Conservation (phyloP, 1,284 basidiomycete species). For the Rhizopogon parksii region DNA sequence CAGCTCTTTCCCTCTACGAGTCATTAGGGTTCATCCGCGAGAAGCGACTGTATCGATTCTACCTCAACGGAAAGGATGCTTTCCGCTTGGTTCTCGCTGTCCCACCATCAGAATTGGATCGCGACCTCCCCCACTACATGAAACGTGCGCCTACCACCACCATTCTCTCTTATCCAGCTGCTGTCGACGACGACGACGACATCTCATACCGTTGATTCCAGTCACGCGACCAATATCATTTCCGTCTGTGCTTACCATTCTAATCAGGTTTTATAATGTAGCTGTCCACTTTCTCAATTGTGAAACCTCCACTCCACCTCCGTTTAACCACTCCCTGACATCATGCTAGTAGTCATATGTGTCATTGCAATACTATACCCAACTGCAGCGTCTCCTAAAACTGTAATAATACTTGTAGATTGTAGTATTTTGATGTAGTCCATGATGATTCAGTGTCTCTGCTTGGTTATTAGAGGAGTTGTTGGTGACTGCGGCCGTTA, state of each 20-base stretch:
- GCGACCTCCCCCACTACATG: slow-evolving; percentile 7
- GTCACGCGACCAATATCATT: slow-evolving; percentile 1
- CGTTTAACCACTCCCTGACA: neutral
- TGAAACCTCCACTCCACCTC: neutral
- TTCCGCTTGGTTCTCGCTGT: slow-evolving; percentile 68
- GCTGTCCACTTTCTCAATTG: neutral
- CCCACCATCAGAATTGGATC: slow-evolving; percentile 30
- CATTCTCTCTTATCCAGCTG: slow-evolving; percentile 31
- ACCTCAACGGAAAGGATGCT: slow-evolving; percentile 89
- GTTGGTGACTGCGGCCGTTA: too few species aligned
- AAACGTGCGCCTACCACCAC: slow-evolving; percentile 12
- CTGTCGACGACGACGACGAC: slow-evolving; percentile 40
- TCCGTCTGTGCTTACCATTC: neutral
- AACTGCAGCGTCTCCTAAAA: neutral
- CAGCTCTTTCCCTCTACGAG: slow-evolving; percentile 85
- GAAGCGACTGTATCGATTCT: slow-evolving; percentile 92
- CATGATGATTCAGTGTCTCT: neutral
- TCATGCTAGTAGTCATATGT: neutral
- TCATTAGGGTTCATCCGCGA: slow-evolving; percentile 92
- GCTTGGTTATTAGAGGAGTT: too few species aligned
- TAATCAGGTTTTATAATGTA: slow-evolving; percentile 1
- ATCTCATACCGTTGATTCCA: neutral
- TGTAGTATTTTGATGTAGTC: neutral
- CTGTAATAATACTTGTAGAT: slow-evolving; percentile 1
- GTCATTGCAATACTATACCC: slow-evolving; percentile 1